Evolutionary conservation across 768 basidiomycete genomes (phyloP).

Genomic region (Mycena epipterygia): DNA sequence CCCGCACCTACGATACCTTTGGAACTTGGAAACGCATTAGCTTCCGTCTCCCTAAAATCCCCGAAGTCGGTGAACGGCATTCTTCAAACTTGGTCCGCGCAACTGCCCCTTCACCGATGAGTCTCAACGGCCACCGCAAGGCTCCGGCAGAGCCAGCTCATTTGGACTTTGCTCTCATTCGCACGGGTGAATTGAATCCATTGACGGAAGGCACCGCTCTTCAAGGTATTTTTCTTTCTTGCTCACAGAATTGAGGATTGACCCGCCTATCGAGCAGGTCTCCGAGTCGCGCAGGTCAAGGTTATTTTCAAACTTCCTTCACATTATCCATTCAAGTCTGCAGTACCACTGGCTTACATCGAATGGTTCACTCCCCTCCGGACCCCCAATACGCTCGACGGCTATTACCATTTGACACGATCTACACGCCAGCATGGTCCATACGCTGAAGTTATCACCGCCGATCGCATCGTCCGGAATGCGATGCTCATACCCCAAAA

Average conservation of each 20-base stretch:
- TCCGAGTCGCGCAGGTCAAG: slow-evolving; percentile 41
- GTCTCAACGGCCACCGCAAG: neutral
- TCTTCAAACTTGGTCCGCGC: neutral
- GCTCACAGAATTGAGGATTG: too few species aligned
- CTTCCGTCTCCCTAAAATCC: neutral
- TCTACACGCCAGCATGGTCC: slow-evolving; percentile 24
- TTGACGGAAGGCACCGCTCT: neutral
- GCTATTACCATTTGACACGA: slow-evolving; percentile 27
- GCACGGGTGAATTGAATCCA: neutral
- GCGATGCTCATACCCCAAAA: slow-evolving; percentile 27
- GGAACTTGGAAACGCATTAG: neutral
- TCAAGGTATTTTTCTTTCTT: neutral
- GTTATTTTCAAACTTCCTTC: slow-evolving; percentile 44
- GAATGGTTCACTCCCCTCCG: slow-evolving; percentile 43
- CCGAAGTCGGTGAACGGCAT: neutral
- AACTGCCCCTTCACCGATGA: neutral
- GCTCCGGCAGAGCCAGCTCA: neutral
- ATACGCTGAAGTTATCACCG: slow-evolving; percentile 36
- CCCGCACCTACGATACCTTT: neutral
- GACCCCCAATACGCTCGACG: slow-evolving; percentile 22
- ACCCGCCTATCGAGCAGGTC: slow-evolving; percentile 26
- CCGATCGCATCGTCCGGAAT: slow-evolving; percentile 30
- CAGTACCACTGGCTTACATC: slow-evolving; percentile 39
- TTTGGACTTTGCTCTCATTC: slow-evolving; percentile 12
- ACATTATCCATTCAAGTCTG: slow-evolving; percentile 28